phyloP scores from a whole-genome alignment of 2,329 filamentous ascomycete genomes.

The Calonectria crousiana region DNA sequence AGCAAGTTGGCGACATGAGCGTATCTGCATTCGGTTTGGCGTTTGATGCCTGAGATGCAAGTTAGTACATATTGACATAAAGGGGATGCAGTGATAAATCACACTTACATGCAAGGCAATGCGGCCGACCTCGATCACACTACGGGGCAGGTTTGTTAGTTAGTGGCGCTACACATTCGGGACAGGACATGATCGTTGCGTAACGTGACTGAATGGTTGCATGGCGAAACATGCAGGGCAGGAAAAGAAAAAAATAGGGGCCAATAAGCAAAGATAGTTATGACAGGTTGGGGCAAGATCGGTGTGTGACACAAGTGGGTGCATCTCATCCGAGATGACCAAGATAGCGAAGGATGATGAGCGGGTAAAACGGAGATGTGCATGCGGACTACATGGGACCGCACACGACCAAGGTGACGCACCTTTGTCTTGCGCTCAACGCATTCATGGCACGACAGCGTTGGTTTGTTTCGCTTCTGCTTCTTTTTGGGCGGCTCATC shows the following conservation, averaged over 20 bases:
- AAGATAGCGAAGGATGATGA: constrained; percentile 17
- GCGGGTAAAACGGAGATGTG: constrained; percentile 10
- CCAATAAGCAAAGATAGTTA: constrained; percentile 13
- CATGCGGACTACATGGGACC: constrained; percentile 10
- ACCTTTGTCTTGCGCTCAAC: constrained; percentile 88
- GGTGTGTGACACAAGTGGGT: constrained; percentile 32
- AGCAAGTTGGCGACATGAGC: constrained; percentile 82
- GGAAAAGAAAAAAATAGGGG: neutral
- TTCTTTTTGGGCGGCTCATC: constrained; percentile 71
- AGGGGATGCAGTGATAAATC: neutral
- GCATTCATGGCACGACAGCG: constrained; percentile 82
- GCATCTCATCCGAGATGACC: constrained; percentile 27
- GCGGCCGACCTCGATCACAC: constrained; percentile 81
- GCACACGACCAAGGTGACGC: constrained; percentile 55
- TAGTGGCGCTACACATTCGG: neutral
- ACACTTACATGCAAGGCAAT: constrained; percentile 73
- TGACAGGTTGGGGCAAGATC: constrained; percentile 20
- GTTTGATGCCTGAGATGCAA: constrained; percentile 72
- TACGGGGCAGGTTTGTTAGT: constrained; percentile 49
- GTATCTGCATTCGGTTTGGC: constrained; percentile 81
- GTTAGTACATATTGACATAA: constrained; percentile 27
- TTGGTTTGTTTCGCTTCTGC: constrained; percentile 88
- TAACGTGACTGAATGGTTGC: neutral
- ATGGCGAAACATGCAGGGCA: constrained; percentile 7
- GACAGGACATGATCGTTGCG: neutral